Base-by-base conservation (phyloP, 2,329 filamentous ascomycete genomes). In the Fusarium pseudocircinatum region DNA sequence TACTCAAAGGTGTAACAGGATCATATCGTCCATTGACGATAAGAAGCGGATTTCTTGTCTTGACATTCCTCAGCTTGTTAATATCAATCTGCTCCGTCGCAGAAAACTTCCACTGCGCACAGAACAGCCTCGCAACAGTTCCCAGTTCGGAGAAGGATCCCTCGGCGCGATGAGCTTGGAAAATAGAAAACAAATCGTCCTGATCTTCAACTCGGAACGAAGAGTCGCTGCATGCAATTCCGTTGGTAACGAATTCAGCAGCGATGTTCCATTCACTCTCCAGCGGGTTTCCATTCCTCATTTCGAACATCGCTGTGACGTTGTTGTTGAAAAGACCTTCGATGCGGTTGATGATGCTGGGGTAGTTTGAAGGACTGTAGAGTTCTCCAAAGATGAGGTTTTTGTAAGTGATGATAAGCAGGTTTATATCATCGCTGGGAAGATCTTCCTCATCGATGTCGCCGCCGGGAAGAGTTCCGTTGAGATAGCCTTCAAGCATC, bases 111-210 rank as follows among this genome's bases (percentile, higher is more conserved):
- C 65, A 67, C 4, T 28, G 18, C 6, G 43, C 24, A 10, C 64
- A 67, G 13, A 11, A 13, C 0, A 42, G 3, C 3, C 28, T n/a
- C 0, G 20, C 7, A 6, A 14, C 3, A 6, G 64, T 28, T 3
- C 22, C 30, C 2, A 30, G 13, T 1, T 67, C 63, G 3, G 34
- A 34, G 20, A 52, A 67, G 4, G 65, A 67, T 0, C 32, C 34
- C 7, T 60, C 44, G 1, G 40, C 22, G 4, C 30, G 49, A 2
- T 70, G 66, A 8, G 67, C 65, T n/a, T 70, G 65, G 22, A 60
- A 65, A 2, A 69, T 34, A 0, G 67, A 69, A 2, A 69, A 69
- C 1, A 70, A 8, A 12, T 70, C 67, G 4, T 69, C 66, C 0
- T 14, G 12, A 1, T 37, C n/a, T 0, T 70, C n/a, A 7, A 52